These are phyloP conservation scores for Pyrrhoderma noxium DNA, from an alignment of 1,284 basidiomycete species.

Conservation along the genomic window DNA sequence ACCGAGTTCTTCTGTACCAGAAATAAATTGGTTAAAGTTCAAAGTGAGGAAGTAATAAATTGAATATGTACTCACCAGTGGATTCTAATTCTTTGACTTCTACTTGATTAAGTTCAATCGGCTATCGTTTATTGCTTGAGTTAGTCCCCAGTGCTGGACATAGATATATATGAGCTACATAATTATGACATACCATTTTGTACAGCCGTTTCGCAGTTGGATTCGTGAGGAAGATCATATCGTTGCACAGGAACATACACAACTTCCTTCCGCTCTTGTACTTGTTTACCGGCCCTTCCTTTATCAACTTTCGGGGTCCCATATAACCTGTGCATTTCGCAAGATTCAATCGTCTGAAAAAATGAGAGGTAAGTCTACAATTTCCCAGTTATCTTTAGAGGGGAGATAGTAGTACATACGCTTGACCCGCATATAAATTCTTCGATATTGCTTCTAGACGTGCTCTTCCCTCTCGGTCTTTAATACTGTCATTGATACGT, in stretches of 20 bases:
- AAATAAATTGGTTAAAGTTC: slow-evolving; percentile 6
- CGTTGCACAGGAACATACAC: slow-evolving; percentile 71
- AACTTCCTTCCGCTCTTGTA: slow-evolving; percentile 79
- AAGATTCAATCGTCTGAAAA: slow-evolving; percentile 71
- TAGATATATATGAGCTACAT: slow-evolving; percentile 6
- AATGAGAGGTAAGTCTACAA: slow-evolving; percentile 1
- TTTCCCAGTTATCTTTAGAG: not conserved
- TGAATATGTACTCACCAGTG: slow-evolving; percentile 31
- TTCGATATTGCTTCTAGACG: slow-evolving; percentile 67
- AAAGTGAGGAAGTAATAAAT: not conserved
- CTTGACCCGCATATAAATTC: slow-evolving; percentile 81
- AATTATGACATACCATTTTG: slow-evolving; percentile 60
- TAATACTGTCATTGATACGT: slow-evolving; percentile 84
- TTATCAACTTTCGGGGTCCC: slow-evolving; percentile 69
- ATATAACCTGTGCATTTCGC: slow-evolving; percentile 80
- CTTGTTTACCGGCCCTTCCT: slow-evolving; percentile 75
- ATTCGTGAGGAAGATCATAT: slow-evolving; percentile 75
- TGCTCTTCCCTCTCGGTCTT: slow-evolving; percentile 76
- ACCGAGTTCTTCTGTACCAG: slow-evolving; percentile 46
- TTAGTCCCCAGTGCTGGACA: not conserved
- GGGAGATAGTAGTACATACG: slow-evolving; percentile 39
- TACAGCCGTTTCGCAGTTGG: slow-evolving; percentile 62
- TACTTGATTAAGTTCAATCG: slow-evolving; percentile 64
- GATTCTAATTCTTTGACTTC: slow-evolving; percentile 46
- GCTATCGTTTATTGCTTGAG: slow-evolving; percentile 31